Evolutionary conservation across 225 moss, liverwort and hornwort species (phyloP), one percentile per base, ranked within the genome.

Genomic region (Lunularia cruciata): DNA sequence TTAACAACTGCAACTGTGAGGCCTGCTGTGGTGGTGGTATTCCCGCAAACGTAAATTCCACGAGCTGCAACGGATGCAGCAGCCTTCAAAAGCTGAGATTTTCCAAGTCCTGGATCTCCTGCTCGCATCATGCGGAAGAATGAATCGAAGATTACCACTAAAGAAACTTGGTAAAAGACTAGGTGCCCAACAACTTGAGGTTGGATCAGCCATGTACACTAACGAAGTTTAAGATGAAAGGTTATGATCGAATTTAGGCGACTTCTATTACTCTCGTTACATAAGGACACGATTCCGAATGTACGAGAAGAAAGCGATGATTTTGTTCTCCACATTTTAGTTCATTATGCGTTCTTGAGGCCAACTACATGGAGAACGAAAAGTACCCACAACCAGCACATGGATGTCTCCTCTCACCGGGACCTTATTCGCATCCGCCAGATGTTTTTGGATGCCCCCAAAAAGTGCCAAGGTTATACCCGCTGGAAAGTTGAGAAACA

Each of bases 91-190:
- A 98, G 83, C 78, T 98, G 96, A 82, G 90, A 91, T 79, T 98
- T 98, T 28, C 96, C 96, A 15, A 98, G 81, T 38, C 96, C 96
- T 28, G 96, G 96, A 90, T 98, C 96, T 75, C 96, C 96, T 96
- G 87, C 83, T 81, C 79, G 67, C 3, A 16, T 15, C 33, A 23
- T 32, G 1, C 56, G 19, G 13, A 30, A 10, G 13, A n/a, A n/a
- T n/a, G n/a, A n/a, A n/a, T n/a, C n/a, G n/a, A n/a, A n/a, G n/a
- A n/a, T n/a, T n/a, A n/a, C n/a, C n/a, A n/a, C n/a, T n/a, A n/a
- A n/a, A n/a, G n/a, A n/a, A n/a, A n/a, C n/a, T n/a, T n/a, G n/a
- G n/a, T n/a, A n/a, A n/a, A n/a, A n/a, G n/a, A n/a, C n/a, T n/a
- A n/a, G n/a, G n/a, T n/a, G n/a, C n/a, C n/a, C n/a, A n/a, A n/a